Conservation (phyloP, 192 early-diverging fungal species). For the Globomyces pollinis-pini region DNA sequence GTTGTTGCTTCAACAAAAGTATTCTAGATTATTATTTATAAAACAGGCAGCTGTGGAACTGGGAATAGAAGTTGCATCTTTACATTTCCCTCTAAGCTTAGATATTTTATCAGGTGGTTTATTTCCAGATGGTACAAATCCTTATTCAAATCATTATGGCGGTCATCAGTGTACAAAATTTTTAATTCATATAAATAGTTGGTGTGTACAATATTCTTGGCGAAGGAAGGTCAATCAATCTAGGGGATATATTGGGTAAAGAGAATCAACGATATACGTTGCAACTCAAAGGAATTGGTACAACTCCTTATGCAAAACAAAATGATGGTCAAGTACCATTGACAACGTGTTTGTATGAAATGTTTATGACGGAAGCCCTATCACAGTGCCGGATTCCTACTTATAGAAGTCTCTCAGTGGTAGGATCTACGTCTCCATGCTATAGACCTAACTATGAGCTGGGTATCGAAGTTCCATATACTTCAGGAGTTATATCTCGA, state of each 20-base stretch:
- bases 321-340: constrained; percentile 14
- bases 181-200: no score
- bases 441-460: not conserved
- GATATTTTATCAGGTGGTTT: not conserved
- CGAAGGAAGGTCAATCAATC: not conserved
- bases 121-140: not conserved
- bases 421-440: constrained; percentile 6
- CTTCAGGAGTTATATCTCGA: constrained; percentile 5
- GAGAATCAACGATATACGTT: not conserved
- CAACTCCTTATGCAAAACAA: not conserved
- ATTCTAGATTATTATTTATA: no score
- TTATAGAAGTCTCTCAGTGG: constrained; percentile 3
- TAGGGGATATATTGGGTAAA: not conserved
- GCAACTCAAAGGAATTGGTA: constrained; percentile 5
- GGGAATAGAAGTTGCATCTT: not conserved
- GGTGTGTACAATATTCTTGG: constrained; percentile 3
- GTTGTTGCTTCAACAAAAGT: not conserved
- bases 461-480: not conserved
- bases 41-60: not conserved
- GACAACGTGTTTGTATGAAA: constrained; percentile 8
- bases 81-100: not conserved
- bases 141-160: not conserved
- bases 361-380: constrained; percentile 12
- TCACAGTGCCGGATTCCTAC: constrained; percentile 9
- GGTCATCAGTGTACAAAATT: no score